Base-by-base conservation (phyloP, 2,329 filamentous ascomycete genomes). In the Onygena corvina region DNA sequence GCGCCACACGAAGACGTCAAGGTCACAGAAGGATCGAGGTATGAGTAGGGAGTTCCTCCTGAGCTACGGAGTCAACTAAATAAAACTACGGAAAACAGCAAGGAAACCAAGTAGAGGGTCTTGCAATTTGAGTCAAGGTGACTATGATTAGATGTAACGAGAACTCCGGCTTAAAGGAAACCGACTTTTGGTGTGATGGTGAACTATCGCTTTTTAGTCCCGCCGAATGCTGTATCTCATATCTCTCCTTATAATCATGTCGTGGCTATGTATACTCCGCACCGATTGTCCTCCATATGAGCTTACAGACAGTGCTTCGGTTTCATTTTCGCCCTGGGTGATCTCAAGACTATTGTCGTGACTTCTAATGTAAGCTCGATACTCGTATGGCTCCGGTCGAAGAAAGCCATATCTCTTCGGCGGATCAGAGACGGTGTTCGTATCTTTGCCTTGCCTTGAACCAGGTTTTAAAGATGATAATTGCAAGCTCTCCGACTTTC, bases 291-390 rank as follows among this genome's bases (percentile, higher is more conserved):
- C 21, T 8, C 36, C 36, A 21, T 27, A 11, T 14, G 36, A 42
- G 21, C 36, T 42, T 11, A 42, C 2, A 3, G 36, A 42, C 14
- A 8, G 36, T 9, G n/a, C 11, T 12, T 42, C 36, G 5, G 14
- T n/a, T 4, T 42, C 36, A 42, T 21, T 21, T 6, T 27, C 20
- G 8, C 20, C 23, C 8, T 20, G 27, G 36, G 25, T 42, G 14
- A 42, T 27, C 36, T 42, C 36, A n/a, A 42, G 36, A 23, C 36
- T 42, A 23, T 42, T 42, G 27, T 25, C 21, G 27, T 20, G 12
- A n/a, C 36, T 42, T 42, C 36, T 20, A 14, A 42, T 23, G 36
- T 42, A 42, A 23, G 36, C 36, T 42, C 36, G 36, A 14, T 42
- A 42, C 27, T 42, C 36, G 27, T 42, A 42, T n/a, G 25, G 12